Conservation (phyloP, 225 moss, liverwort and hornwort species). For the Rhytidiadelphus loreus region DNA sequence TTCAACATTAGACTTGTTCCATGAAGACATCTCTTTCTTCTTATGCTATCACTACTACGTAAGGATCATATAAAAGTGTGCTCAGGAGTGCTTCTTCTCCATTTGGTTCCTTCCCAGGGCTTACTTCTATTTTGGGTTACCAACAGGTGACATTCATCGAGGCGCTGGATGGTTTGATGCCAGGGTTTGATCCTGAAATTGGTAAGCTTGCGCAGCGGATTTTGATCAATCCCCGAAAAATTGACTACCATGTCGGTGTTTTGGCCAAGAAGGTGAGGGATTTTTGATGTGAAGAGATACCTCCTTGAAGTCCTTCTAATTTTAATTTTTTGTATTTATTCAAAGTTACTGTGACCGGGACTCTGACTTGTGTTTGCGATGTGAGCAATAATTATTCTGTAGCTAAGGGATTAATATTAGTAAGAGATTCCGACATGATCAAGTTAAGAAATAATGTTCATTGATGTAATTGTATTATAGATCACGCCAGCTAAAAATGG, state of each 20-base stretch:
- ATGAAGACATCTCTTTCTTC: not conserved
- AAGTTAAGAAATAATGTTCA: not conserved
- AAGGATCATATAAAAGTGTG: not conserved
- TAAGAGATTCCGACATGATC: not conserved
- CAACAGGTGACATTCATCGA: constrained; percentile 86
- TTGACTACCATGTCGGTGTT: constrained; percentile 91
- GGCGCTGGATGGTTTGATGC: constrained; percentile 94
- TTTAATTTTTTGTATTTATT: not conserved
- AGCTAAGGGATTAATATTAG: not conserved
- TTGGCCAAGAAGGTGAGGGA: constrained; percentile 75
- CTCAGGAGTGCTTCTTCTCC: not conserved
- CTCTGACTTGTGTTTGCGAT: not conserved
- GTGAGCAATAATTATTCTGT: not conserved
- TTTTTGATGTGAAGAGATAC: not conserved
- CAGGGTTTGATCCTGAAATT: constrained; percentile 93
- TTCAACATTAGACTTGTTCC: not conserved
- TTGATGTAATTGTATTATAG: constrained; percentile 17
- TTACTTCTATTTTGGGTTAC: not conserved
- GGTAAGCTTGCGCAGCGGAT: constrained; percentile 89
- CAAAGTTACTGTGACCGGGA: too few relatives aligned
- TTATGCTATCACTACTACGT: not conserved
- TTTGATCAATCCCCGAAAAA: constrained; percentile 80
- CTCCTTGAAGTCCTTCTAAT: not conserved
- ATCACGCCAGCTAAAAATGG: constrained; percentile 92
- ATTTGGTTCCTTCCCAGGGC: not conserved